Evolutionary conservation across 78 protist genomes (phyloP).

Genomic region (Dictyostelium intermedium): DNA sequence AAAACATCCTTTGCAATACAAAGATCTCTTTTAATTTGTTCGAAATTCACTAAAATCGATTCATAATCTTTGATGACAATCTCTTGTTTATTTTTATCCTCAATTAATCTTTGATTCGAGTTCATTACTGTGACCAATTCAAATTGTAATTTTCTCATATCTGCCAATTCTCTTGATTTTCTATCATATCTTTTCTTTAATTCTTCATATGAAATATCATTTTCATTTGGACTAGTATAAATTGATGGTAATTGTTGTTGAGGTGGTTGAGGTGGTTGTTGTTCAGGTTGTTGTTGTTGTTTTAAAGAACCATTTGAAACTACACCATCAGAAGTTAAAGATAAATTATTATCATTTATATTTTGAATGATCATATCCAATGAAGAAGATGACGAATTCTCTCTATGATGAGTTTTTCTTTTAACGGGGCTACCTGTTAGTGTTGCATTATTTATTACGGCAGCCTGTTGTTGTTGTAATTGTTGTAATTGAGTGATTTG

Average conservation of each 20-base stretch:
- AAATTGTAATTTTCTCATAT: slow-evolving; percentile 3
- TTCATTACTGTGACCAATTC: background rate
- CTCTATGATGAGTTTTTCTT: slow-evolving; percentile 34
- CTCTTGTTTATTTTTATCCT: background rate
- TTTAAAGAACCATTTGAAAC: background rate
- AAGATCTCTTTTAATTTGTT: background rate
- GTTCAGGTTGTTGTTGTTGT: background rate
- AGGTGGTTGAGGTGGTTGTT: background rate
- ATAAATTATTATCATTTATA: background rate
- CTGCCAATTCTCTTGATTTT: background rate
- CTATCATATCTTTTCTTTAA: background rate
- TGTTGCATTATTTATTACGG: background rate
- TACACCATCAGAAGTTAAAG: background rate
- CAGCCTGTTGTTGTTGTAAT: background rate
- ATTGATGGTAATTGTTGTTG: background rate
- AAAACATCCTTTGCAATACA: background rate
- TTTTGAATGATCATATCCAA: background rate
- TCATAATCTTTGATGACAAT: background rate
- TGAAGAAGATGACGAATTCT: slow-evolving; percentile 2
- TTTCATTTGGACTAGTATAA: slow-evolving; percentile 4
- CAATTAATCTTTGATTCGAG: background rate
- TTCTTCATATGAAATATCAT: background rate
- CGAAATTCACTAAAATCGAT: background rate
- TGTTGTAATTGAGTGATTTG: background rate
- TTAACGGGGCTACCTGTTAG: background rate